These are phyloP conservation scores for Polychytrium aggregatum DNA, from an alignment of 192 early-diverging fungal species.

Conservation along the genomic window DNA sequence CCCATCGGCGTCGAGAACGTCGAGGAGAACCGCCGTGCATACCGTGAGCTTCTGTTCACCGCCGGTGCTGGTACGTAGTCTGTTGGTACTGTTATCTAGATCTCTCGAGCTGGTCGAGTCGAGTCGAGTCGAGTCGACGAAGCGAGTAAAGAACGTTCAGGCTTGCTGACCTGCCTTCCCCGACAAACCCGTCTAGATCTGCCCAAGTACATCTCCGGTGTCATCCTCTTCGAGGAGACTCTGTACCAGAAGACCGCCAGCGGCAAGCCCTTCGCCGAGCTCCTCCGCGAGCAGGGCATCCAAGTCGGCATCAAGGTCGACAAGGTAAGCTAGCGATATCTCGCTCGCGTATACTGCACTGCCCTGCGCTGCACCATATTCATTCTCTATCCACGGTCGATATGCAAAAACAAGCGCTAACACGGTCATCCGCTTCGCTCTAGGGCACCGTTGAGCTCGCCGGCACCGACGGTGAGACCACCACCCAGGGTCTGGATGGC, in stretches of 20 bases:
- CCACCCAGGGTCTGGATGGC: constrained; percentile 30
- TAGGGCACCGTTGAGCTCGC: constrained; percentile 24
- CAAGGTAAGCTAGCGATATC: constrained; percentile 4
- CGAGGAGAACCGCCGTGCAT: constrained; percentile 32
- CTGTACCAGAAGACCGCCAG: constrained; percentile 25
- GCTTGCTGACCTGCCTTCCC: neutral
- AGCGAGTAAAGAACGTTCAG: no score
- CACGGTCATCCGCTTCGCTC: no score
- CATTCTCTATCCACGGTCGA: no score
- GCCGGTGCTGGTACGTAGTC: constrained; percentile 14
- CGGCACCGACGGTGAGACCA: constrained; percentile 29
- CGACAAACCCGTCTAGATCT: no score
- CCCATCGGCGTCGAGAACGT: constrained; percentile 29
- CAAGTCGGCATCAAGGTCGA: constrained; percentile 33
- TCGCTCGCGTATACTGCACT: neutral
- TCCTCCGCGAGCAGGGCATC: constrained; percentile 24
- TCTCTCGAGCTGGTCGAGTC: no score
- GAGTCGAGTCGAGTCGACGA: no score
- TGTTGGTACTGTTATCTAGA: no score
- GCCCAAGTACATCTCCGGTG: constrained; percentile 25
- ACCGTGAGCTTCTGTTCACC: constrained; percentile 33
- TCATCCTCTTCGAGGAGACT: constrained; percentile 33
- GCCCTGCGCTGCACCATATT: neutral
- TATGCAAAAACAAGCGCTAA: no score
- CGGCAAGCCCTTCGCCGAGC: constrained; percentile 24